A percentile compares a stretch with the other conserved stretches of the same genome.
These are phyloP conservation scores for Rhodofomes roseus DNA, from an alignment of 1,284 basidiomycete species.

Conservation along the genomic window DNA sequence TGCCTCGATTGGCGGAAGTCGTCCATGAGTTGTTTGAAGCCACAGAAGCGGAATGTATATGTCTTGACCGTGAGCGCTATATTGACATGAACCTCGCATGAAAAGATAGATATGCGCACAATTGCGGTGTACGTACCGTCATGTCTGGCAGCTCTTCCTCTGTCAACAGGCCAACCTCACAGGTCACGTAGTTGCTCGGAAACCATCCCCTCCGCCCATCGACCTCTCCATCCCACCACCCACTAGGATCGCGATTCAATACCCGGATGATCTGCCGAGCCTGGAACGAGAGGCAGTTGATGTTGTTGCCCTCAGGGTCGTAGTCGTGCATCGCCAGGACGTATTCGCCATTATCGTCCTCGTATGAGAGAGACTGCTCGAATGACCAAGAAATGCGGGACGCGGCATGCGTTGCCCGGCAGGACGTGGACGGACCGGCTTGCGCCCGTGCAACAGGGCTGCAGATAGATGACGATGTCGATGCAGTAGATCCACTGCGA, in stretches of 20 bases:
- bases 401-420: not conserved
- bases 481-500: constrained; percentile 24
- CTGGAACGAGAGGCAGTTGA: constrained; percentile 84
- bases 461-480: constrained; percentile 23
- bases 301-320: constrained; percentile 62
- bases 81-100: not conserved
- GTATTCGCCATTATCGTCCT: constrained; percentile 49
- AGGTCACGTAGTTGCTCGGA: constrained; percentile 87
- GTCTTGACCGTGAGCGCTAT: constrained; percentile 25
- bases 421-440: not conserved
- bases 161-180: constrained; percentile 48
- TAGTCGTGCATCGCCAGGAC: constrained; percentile 91
- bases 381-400: constrained; percentile 12
- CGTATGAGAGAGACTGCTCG: constrained; percentile 16
- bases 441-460: constrained; percentile 8
- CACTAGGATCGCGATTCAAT: constrained; percentile 80
- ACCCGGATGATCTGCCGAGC: constrained; percentile 92
- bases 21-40: constrained; percentile 53
- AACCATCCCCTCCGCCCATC: constrained; percentile 94
- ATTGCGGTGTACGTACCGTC: constrained; percentile 35
- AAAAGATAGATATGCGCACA: not conserved
- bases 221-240: constrained; percentile 99
- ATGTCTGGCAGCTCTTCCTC: constrained; percentile 47
- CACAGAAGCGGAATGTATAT: constrained; percentile 46
- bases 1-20: constrained; percentile 32